Conservation (phyloP, 768 basidiomycete genomes). For the Paxillus ammoniavirescens region DNA sequence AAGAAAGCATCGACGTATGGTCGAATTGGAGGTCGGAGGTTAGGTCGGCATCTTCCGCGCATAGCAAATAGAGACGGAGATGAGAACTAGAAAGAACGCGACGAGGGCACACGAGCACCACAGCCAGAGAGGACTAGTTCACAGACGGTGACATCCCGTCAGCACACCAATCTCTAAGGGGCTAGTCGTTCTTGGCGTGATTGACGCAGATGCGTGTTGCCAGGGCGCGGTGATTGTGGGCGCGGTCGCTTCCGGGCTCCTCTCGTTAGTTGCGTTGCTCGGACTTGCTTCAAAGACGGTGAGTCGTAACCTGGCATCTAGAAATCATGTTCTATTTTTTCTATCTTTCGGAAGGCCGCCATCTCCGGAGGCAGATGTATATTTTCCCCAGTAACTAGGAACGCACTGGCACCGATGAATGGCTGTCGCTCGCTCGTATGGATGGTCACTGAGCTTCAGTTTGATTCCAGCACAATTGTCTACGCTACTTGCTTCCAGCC, state of each 20-base stretch:
- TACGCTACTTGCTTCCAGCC: neutral
- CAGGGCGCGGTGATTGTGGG: slow-evolving; percentile 35
- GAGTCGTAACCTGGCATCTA: no score
- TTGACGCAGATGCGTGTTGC: slow-evolving; percentile 59
- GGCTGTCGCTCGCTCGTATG: neutral
- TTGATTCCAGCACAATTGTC: neutral
- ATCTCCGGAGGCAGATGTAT: no score
- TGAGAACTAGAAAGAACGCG: slow-evolving; percentile 43
- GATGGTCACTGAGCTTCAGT: neutral
- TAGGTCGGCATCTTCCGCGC: slow-evolving; percentile 85
- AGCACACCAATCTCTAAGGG: slow-evolving; percentile 30
- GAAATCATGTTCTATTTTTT: no score
- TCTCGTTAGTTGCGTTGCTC: no score
- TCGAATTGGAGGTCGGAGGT: slow-evolving; percentile 52
- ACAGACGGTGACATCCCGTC: slow-evolving; percentile 13
- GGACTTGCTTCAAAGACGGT: no score
- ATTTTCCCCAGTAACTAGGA: no score
- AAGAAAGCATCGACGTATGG: slow-evolving; percentile 65
- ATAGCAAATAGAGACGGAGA: slow-evolving; percentile 90
- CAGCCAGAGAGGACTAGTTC: slow-evolving; percentile 6
- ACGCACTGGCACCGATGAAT: no score
- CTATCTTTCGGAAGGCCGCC: no score
- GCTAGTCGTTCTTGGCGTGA: slow-evolving; percentile 35
- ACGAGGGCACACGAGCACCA: slow-evolving; percentile 12
- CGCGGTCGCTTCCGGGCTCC: no score